phyloP scores from a whole-genome alignment of 805 yeast species.

The Saccharomycopsis javanensis region DNA sequence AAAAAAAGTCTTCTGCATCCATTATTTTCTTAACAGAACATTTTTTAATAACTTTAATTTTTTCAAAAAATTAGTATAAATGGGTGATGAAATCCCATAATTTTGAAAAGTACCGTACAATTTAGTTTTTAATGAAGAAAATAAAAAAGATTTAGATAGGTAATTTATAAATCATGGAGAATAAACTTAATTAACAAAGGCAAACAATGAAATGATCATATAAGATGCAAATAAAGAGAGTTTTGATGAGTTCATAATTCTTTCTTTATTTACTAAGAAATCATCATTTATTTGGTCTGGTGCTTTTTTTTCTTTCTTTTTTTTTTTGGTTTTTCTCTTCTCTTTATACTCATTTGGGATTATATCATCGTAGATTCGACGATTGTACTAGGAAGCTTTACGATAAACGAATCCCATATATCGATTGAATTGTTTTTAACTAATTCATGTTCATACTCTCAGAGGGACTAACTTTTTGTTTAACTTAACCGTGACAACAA shows the following conservation, averaged over 20 bases:
- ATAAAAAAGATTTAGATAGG: too few relatives aligned
- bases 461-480: constrained; percentile 1
- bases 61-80: background rate
- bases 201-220: too few relatives aligned
- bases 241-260: background rate
- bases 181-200: too few relatives aligned
- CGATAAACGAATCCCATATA: constrained; percentile 51
- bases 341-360: constrained; percentile 26
- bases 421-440: constrained; percentile 16
- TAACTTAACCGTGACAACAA: background rate
- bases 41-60: too few relatives aligned
- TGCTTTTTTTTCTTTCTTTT: background rate
- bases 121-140: too few relatives aligned
- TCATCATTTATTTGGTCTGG: constrained; percentile 20
- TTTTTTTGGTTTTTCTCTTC: background rate
- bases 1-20: too few relatives aligned
- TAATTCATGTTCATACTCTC: background rate
- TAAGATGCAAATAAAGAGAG: background rate
- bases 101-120: too few relatives aligned
- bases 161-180: too few relatives aligned
- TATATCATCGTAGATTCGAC: constrained; percentile 40
- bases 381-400: constrained; percentile 14
- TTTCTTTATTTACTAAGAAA: background rate
- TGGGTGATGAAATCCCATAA: background rate
- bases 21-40: too few relatives aligned